phyloP scores from a whole-genome alignment of 768 basidiomycete species.

The Russula emetica region DNA sequence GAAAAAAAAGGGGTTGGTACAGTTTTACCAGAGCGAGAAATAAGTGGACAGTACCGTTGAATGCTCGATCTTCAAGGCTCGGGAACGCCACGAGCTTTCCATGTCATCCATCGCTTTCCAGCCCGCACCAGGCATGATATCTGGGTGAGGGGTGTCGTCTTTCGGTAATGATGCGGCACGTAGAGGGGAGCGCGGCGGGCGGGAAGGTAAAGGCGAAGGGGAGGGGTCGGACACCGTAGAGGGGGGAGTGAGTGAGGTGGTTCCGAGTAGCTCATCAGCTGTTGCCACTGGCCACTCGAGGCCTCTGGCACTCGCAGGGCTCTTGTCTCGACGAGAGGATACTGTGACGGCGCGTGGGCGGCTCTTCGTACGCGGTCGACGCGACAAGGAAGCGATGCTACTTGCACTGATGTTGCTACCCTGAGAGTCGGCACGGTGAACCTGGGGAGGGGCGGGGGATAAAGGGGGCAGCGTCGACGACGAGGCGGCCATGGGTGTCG shows the following conservation, averaged over 20 bases:
- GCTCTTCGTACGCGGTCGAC: conserved; percentile 34
- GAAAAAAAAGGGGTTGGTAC: neutral
- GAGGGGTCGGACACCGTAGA: conserved; percentile 17
- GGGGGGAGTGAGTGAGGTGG: conserved; percentile 25
- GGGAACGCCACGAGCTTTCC: conserved; percentile 24
- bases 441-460: conserved; percentile 19
- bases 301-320: conserved; percentile 25
- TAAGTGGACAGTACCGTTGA: conserved; percentile 20
- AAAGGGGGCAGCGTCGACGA: conserved; percentile 31
- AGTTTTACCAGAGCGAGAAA: neutral
- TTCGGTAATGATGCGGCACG: conserved; percentile 21
- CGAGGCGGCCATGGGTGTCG: conserved; percentile 33
- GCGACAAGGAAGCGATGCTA: conserved; percentile 31
- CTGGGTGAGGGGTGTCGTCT: conserved; percentile 10
- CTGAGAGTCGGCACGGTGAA: conserved; percentile 34
- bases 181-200: conserved; percentile 27
- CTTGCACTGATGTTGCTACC: conserved; percentile 31
- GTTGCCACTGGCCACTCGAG: conserved; percentile 22
- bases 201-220: conserved; percentile 16
- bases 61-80: conserved; percentile 23
- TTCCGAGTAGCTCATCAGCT: conserved; percentile 24
- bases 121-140: conserved; percentile 17
- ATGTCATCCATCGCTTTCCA: conserved; percentile 24
- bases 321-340: conserved; percentile 31
- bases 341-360: conserved; percentile 30